Conservation (phyloP, 1,284 basidiomycete genomes). For the Paramarasmius palmivorus region DNA sequence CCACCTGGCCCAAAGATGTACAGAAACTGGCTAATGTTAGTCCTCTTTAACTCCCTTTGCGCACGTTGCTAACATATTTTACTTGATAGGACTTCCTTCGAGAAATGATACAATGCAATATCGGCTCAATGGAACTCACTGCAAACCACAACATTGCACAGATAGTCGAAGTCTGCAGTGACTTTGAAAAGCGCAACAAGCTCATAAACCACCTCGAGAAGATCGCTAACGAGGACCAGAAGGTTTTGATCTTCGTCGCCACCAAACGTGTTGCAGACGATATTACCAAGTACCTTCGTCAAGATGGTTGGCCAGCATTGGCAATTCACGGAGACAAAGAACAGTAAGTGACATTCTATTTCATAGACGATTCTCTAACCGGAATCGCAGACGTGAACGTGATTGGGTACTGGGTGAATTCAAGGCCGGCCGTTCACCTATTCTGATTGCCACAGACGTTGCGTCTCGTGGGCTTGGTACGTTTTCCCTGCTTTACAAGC, state of each 20-base stretch:
- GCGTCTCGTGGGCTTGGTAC: slow-evolving; percentile 99
- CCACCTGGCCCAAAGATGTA: slow-evolving; percentile 99
- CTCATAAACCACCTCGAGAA: slow-evolving; percentile 97
- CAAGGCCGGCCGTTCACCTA: slow-evolving; percentile 96
- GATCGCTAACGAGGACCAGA: slow-evolving; percentile 96
- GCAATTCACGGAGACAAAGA: slow-evolving; percentile 99
- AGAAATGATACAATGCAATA: slow-evolving; percentile 98
- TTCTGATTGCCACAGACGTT: slow-evolving; percentile 97
- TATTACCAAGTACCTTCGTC: slow-evolving; percentile 94
- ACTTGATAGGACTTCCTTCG: slow-evolving; percentile 82
- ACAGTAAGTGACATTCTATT: slow-evolving; percentile 61
- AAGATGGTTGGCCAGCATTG: slow-evolving; percentile 98
- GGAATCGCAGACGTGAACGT: slow-evolving; percentile 81
- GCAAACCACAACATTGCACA: slow-evolving; percentile 99
- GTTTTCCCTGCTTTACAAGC: slow-evolving; percentile 56
- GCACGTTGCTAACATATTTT: slow-evolving; percentile 9
- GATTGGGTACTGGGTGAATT: slow-evolving; percentile 99
- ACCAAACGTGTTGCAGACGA: slow-evolving; percentile 99
- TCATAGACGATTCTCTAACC: slow-evolving; percentile 18
- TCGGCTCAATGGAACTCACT: slow-evolving; percentile 97
- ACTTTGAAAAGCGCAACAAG: slow-evolving; percentile 96
- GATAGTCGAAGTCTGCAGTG: slow-evolving; percentile 94
- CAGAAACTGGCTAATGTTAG: slow-evolving; percentile 89
- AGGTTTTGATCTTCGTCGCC: slow-evolving; percentile 97
- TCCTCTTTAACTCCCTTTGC: slow-evolving; percentile 1